phyloP scores from a whole-genome alignment of 805 yeast species.

The Ogataea kodamae region DNA sequence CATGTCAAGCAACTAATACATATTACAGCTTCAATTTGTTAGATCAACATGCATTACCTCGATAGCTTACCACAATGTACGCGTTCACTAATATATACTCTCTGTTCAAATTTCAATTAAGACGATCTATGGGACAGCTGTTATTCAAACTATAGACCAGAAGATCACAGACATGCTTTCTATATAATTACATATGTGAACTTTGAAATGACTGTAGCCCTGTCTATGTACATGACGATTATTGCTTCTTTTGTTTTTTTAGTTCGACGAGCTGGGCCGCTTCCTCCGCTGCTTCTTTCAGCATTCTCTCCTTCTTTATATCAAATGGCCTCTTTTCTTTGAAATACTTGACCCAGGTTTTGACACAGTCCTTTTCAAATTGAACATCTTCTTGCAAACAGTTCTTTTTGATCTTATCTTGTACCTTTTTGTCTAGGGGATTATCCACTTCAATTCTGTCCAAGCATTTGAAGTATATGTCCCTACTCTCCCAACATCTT shows the following conservation, averaged over 20 bases:
- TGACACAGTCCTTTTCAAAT: conserved; percentile 74
- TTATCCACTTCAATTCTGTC: conserved; percentile 64
- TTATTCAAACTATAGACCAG: too few relatives aligned
- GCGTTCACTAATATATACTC: too few relatives aligned
- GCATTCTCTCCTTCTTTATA: conserved; percentile 60
- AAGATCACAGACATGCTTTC: too few relatives aligned
- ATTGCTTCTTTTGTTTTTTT: conserved; percentile 1
- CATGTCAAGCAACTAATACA: too few relatives aligned
- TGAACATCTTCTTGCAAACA: conserved; percentile 58
- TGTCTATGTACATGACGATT: conserved; percentile 1
- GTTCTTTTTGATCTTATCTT: conserved; percentile 43
- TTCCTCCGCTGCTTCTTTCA: conserved; percentile 66
- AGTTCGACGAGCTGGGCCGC: conserved; percentile 43
- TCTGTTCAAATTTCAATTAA: too few relatives aligned
- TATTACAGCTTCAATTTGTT: too few relatives aligned
- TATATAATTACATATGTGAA: not conserved
- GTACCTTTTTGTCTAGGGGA: conserved; percentile 56
- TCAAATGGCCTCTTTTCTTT: conserved; percentile 86
- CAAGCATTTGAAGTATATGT: conserved; percentile 69
- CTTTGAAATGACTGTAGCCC: too few relatives aligned
- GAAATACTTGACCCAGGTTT: conserved; percentile 86
- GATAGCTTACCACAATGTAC: too few relatives aligned
- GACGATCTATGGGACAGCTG: too few relatives aligned
- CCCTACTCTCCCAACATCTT: conserved; percentile 90
- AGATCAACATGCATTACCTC: too few relatives aligned